phyloP scores from a whole-genome alignment of 345 rosid genomes.

The Draba incana region DNA sequence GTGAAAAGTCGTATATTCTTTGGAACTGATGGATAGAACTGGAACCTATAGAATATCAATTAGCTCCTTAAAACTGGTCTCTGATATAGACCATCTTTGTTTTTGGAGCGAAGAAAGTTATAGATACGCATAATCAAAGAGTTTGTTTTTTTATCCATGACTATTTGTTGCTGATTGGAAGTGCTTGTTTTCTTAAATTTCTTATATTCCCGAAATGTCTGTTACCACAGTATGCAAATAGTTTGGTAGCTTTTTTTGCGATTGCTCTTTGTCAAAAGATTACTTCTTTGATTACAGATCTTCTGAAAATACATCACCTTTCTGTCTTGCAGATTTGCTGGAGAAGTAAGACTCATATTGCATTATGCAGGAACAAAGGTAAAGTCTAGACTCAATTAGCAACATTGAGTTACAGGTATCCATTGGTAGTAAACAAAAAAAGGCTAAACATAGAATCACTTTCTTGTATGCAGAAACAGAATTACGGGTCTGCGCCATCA shows the following conservation, averaged over 20 bases:
- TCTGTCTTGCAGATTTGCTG: conserved; percentile 64
- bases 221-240: background rate
- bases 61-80: conserved; percentile 3
- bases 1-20: too few relatives aligned
- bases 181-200: background rate
- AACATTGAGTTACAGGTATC: background rate
- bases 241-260: background rate
- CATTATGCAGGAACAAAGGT: conserved; percentile 72
- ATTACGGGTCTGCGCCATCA: conserved; percentile 43
- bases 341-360: conserved; percentile 73
- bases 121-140: background rate
- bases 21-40: background rate
- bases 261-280: background rate
- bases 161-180: background rate
- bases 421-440: background rate
- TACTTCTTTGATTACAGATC: background rate
- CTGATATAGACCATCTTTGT: background rate
- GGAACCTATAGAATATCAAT: background rate
- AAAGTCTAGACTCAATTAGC: conserved; percentile 23
- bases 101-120: background rate
- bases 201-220: background rate
- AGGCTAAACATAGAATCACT: conserved; percentile 5
- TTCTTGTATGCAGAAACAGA: conserved; percentile 51
- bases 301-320: conserved; percentile 23
- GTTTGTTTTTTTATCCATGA: background rate